A percentile compares a stretch with the other conserved stretches of the same genome.
Conservation (phyloP, 441 rosid species). For the Corymbia calophylla region DNA sequence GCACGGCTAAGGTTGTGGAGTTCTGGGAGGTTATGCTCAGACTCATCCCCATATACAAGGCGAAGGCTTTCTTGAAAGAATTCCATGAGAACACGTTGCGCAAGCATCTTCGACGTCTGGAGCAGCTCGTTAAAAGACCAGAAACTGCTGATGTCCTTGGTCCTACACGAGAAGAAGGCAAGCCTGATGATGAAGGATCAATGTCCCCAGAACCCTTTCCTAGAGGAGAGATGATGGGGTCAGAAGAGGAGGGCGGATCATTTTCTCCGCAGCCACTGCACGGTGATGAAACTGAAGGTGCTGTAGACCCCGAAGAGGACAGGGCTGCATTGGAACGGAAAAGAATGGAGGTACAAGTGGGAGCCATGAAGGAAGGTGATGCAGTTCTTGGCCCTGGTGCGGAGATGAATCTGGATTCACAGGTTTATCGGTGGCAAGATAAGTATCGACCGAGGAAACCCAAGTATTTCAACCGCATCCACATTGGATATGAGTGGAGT, state of each 20-base stretch:
- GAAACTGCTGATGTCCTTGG: not conserved
- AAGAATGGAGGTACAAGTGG: not conserved
- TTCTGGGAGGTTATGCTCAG: not conserved
- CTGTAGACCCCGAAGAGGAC: not conserved
- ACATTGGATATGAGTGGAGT: not conserved
- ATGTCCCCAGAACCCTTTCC: not conserved
- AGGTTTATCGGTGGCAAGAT: not conserved
- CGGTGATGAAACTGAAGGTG: not conserved
- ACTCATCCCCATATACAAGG: not conserved
- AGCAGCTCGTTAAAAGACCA: not conserved
- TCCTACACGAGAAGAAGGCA: not conserved
- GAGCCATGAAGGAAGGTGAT: not conserved
- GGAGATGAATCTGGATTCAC: not conserved
- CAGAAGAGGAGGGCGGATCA: not conserved
- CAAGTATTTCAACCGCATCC: not conserved
- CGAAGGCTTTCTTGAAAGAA: not conserved
- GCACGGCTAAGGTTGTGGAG: not conserved
- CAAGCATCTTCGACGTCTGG: not conserved
- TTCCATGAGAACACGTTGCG: fast-evolving
- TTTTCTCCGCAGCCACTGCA: not conserved
- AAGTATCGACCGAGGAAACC: not conserved
- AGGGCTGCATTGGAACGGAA: not conserved
- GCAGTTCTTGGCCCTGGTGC: not conserved
- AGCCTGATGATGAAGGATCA: not conserved
- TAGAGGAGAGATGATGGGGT: not conserved